phyloP scores from a whole-genome alignment of 169 alveolate genomes.

The Pseudocohnilembus persalinus region DNA sequence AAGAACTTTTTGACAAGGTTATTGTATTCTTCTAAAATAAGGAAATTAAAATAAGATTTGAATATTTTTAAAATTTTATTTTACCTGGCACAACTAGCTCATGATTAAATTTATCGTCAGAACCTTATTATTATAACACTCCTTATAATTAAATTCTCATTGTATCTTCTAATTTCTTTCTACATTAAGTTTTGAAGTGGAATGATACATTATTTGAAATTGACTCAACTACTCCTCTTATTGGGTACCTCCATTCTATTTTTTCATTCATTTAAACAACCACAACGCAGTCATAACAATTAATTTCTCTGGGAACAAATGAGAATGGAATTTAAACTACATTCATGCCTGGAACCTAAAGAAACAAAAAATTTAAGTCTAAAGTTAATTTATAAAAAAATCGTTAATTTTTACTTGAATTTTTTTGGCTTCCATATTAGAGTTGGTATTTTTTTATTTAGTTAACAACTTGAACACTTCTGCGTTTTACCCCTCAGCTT shows the following conservation, averaged over 20 bases:
- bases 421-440: conserved; percentile 19
- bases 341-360: conserved; percentile 48
- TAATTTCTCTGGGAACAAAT: conserved; percentile 47
- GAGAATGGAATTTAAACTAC: conserved; percentile 42
- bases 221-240: conserved; percentile 88
- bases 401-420: not conserved
- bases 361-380: not conserved
- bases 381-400: no score
- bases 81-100: conserved; percentile 9
- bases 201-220: conserved; percentile 75
- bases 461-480: conserved; percentile 54
- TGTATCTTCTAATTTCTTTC: conserved; percentile 61
- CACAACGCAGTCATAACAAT: conserved; percentile 52
- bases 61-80: not conserved
- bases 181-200: conserved; percentile 71
- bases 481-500: conserved; percentile 69
- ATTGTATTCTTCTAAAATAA: conserved; percentile 22
- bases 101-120: conserved; percentile 5
- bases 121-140: conserved; percentile 25
- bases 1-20: conserved; percentile 49
- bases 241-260: conserved; percentile 81
- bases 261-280: conserved; percentile 80
- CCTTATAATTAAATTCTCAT: conserved; percentile 52
- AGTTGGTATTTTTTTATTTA: conserved; percentile 31
- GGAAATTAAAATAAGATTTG: not conserved